These are phyloP conservation scores for Suillus alpinus DNA, from an alignment of 768 basidiomycete genomes.

Conservation along the genomic window DNA sequence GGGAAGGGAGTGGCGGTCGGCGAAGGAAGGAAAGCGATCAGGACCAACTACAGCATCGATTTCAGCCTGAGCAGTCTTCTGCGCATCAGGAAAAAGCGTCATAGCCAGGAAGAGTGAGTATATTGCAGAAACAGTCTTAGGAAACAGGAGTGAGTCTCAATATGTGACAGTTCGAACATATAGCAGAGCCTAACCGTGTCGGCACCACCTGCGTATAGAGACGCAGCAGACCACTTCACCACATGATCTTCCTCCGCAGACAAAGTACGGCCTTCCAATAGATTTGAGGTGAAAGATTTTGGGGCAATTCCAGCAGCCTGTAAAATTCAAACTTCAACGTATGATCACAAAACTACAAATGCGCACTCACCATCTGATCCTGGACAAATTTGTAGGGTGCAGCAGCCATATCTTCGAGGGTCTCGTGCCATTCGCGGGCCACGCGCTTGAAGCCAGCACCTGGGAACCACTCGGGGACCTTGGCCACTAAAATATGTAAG, in stretches of 20 bases:
- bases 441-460: constrained; percentile 52
- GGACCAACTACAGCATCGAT: constrained; percentile 57
- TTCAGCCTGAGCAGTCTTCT: constrained; percentile 59
- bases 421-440: constrained; percentile 51
- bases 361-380: constrained; percentile 50
- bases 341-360: background rate
- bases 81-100: constrained; percentile 52
- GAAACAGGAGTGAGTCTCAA: constrained; percentile 7
- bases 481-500: constrained; percentile 28
- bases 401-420: constrained; percentile 54
- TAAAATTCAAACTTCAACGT: background rate
- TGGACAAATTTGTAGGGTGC: constrained; percentile 57
- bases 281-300: constrained; percentile 49
- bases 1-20: constrained; percentile 55
- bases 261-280: constrained; percentile 47
- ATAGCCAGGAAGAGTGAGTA: constrained; percentile 63
- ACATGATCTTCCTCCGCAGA: constrained; percentile 37
- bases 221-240: constrained; percentile 33
- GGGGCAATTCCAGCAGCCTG: constrained; percentile 46
- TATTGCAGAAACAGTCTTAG: constrained; percentile 59
- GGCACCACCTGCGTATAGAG: constrained; percentile 14
- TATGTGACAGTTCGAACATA: too few relatives aligned
- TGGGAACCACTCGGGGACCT: constrained; percentile 56
- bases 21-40: constrained; percentile 58
- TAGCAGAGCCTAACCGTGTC: constrained; percentile 2